These are phyloP conservation scores for Colletotrichum musicola DNA, from an alignment of 2,329 filamentous ascomycete genomes.

Conservation along the genomic window DNA sequence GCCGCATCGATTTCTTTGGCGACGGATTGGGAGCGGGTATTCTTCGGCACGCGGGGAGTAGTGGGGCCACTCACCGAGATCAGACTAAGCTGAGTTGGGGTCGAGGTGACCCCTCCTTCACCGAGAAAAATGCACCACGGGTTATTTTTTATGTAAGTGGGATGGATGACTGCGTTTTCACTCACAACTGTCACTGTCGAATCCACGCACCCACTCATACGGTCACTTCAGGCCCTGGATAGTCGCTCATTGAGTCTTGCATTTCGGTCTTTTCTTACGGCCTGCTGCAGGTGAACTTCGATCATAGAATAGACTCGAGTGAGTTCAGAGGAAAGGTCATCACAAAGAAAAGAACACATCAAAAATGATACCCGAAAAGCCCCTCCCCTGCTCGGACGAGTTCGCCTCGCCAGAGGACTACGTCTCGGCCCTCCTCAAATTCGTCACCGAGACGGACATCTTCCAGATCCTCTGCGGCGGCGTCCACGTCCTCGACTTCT, in stretches of 20 bases:
- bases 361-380: conserved; percentile 64
- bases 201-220: conserved; percentile 6
- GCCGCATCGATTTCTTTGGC: not conserved
- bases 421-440: conserved; percentile 80
- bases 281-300: not conserved
- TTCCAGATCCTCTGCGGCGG: conserved; percentile 94
- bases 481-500: conserved; percentile 97
- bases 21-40: conserved; percentile 18
- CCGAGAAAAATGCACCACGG: conserved; percentile 39
- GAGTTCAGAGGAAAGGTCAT: not conserved
- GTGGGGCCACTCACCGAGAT: conserved; percentile 10
- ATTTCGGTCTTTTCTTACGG: not conserved
- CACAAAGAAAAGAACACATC: conserved; percentile 14
- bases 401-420: conserved; percentile 83
- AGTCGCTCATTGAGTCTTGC: not conserved
- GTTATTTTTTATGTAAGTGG: conserved; percentile 34
- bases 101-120: conserved; percentile 31
- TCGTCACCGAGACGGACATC: conserved; percentile 78
- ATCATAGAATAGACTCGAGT: not conserved
- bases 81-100: not conserved
- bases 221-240: not conserved
- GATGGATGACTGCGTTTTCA: conserved; percentile 20
- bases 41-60: conserved; percentile 7
- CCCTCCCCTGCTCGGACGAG: conserved; percentile 76
- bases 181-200: not conserved